These are phyloP conservation scores for Waltergamsia citrina DNA, from an alignment of 2,329 filamentous ascomycete genomes.

Conservation along the genomic window DNA sequence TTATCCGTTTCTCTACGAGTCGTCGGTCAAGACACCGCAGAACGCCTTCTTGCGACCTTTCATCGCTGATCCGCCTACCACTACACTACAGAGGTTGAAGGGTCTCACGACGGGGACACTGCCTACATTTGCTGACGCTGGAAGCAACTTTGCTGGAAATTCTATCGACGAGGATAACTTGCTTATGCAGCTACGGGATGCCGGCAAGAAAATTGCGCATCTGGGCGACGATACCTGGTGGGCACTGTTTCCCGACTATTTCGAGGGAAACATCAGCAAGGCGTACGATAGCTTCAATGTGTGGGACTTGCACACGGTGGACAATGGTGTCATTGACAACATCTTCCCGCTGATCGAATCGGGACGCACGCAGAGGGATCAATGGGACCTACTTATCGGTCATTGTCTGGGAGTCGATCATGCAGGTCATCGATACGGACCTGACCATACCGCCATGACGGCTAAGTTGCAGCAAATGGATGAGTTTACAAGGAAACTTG, in stretches of 20 bases:
- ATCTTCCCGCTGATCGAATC: constrained; percentile 72
- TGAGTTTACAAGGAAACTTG: constrained; percentile 61
- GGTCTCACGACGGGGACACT: constrained; percentile 91
- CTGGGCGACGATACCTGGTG: constrained; percentile 98
- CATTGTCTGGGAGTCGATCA: constrained; percentile 95
- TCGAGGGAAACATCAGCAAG: constrained; percentile 74
- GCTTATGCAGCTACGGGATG: constrained; percentile 55
- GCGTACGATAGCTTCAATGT: constrained; percentile 98
- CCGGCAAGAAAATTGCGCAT: constrained; percentile 72
- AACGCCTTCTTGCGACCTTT: constrained; percentile 90
- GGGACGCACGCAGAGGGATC: constrained; percentile 27
- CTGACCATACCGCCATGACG: constrained; percentile 84
- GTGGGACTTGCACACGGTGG: constrained; percentile 93
- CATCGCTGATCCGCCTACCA: constrained; percentile 92
- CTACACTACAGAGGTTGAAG: constrained; percentile 86
- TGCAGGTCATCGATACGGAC: constrained; percentile 91
- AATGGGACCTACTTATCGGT: constrained; percentile 91
- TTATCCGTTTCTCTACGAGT: constrained; percentile 79
- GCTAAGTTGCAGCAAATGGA: constrained; percentile 92
- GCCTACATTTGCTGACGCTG: constrained; percentile 88
- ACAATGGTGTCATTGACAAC: constrained; percentile 88
- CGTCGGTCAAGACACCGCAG: constrained; percentile 60
- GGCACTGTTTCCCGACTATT: constrained; percentile 85
- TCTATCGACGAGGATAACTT: constrained; percentile 89
- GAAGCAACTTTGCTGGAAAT: constrained; percentile 90